A percentile compares a stretch with the other conserved stretches of the same genome.
phyloP scores from a whole-genome alignment of 768 basidiomycete species.

The Lanmaoa pseudosensibilis region DNA sequence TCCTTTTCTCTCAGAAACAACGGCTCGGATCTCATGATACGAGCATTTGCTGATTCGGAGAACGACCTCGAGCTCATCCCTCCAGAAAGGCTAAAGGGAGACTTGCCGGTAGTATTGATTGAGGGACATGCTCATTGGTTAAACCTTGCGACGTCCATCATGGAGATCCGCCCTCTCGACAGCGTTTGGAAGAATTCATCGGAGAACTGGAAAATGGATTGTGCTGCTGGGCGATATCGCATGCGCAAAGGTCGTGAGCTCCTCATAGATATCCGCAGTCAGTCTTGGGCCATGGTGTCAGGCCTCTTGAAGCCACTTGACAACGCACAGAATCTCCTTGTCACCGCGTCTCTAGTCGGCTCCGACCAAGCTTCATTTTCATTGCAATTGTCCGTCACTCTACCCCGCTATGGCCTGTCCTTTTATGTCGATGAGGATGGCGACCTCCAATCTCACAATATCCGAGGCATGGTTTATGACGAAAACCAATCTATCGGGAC shows the following conservation, averaged over 20 bases:
- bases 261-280: conserved; percentile 31
- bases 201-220: conserved; percentile 29
- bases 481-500: conserved; percentile 41
- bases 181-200: conserved; percentile 25
- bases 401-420: conserved; percentile 43
- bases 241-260: conserved; percentile 4
- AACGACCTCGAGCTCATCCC: conserved; percentile 27
- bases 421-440: conserved; percentile 38
- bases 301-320: conserved; percentile 27
- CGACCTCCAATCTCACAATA: conserved; percentile 40
- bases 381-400: conserved; percentile 25
- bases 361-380: background rate
- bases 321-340: conserved; percentile 19
- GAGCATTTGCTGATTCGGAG: conserved; percentile 4
- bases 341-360: conserved; percentile 9
- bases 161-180: conserved; percentile 32
- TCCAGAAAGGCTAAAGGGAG: conserved; percentile 17
- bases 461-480: conserved; percentile 45
- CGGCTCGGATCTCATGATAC: conserved; percentile 18
- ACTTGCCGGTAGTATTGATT: conserved; percentile 28
- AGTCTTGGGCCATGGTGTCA: conserved; percentile 29
- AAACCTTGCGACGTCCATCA: conserved; percentile 17
- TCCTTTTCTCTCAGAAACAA: conserved; percentile 21
- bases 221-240: conserved; percentile 6
- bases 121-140: conserved; percentile 32